Percentiles rank a stretch among this genome's conserved stretches.
phyloP scores from a whole-genome alignment of 257 asterid species.

The Plantago elongata region DNA sequence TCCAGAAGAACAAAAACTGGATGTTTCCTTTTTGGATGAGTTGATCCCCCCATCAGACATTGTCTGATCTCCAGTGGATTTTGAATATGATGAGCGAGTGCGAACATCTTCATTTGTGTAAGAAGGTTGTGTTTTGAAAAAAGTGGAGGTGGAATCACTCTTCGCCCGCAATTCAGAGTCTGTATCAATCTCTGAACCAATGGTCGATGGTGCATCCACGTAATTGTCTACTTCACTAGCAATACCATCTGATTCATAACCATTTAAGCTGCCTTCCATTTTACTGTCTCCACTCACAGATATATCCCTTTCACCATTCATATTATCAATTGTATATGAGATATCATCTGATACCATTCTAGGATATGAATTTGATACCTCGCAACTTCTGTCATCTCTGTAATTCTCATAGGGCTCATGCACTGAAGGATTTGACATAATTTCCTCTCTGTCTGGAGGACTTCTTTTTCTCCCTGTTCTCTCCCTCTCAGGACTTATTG shows the following conservation, averaged over 20 bases:
- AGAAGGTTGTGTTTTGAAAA: conserved; percentile 28
- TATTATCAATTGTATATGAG: conserved; percentile 30
- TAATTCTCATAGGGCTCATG: conserved; percentile 33
- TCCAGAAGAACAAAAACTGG: conserved; percentile 33
- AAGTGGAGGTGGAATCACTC: conserved; percentile 32
- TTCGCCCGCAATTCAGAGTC: conserved; percentile 56
- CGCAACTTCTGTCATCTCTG: conserved; percentile 25
- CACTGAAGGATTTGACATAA: conserved; percentile 21
- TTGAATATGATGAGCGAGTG: conserved; percentile 51
- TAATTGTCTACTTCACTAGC: conserved; percentile 73
- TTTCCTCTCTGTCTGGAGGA: conserved; percentile 38
- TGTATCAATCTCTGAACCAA: conserved; percentile 71
- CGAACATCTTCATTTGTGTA: conserved; percentile 39
- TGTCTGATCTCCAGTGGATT: conserved; percentile 47
- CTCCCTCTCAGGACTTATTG: conserved; percentile 43
- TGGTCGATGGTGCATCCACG: conserved; percentile 72
- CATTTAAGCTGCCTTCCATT: conserved; percentile 33
- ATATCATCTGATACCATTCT: conserved; percentile 29
- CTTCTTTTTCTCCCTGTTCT: conserved; percentile 32
- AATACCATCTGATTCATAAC: conserved; percentile 57
- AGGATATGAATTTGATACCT: conserved; percentile 29
- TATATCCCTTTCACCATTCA: conserved; percentile 40
- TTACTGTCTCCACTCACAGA: conserved; percentile 40
- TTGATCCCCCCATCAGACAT: conserved; percentile 43
- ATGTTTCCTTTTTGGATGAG: conserved; percentile 33